Conservation (phyloP, 2,329 filamentous ascomycete genomes). For the Penicillium sp. region DNA sequence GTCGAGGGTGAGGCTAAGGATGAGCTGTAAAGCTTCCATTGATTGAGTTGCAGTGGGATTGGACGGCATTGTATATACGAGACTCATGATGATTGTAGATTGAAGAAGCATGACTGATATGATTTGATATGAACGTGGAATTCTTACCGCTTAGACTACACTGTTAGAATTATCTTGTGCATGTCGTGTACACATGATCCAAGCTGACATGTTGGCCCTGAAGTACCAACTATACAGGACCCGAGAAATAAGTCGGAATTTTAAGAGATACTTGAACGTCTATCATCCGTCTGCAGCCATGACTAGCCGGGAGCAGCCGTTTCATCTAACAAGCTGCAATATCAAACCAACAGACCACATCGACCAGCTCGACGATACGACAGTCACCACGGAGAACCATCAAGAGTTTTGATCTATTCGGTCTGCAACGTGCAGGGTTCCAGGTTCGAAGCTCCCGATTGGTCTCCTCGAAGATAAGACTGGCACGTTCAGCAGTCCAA, state of each 20-base stretch:
- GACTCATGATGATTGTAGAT: slow-evolving; percentile 24
- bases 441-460: slow-evolving; percentile 11
- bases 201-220: background rate
- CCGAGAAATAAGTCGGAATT: background rate
- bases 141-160: too few species aligned
- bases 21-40: slow-evolving; percentile 24
- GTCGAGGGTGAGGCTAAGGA: slow-evolving; percentile 28
- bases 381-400: slow-evolving; percentile 2
- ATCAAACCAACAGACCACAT: background rate
- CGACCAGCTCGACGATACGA: background rate
- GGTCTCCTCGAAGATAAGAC: slow-evolving; percentile 7
- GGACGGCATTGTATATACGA: slow-evolving; percentile 10
- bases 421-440: slow-evolving; percentile 16
- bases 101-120: slow-evolving; percentile 18
- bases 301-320: background rate
- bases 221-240: background rate
- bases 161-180: too few species aligned
- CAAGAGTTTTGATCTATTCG: slow-evolving; percentile 20
- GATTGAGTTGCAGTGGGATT: background rate
- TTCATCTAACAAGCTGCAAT: background rate
- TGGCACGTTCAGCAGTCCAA: background rate
- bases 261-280: background rate
- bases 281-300: background rate
- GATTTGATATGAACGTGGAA: slow-evolving; percentile 1
- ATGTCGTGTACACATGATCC: too few species aligned